Percentiles rank a stretch among this genome's conserved stretches.
These are phyloP conservation scores for Nigrospora oryzae DNA, from an alignment of 2,329 filamentous ascomycete species.

Conservation along the genomic window DNA sequence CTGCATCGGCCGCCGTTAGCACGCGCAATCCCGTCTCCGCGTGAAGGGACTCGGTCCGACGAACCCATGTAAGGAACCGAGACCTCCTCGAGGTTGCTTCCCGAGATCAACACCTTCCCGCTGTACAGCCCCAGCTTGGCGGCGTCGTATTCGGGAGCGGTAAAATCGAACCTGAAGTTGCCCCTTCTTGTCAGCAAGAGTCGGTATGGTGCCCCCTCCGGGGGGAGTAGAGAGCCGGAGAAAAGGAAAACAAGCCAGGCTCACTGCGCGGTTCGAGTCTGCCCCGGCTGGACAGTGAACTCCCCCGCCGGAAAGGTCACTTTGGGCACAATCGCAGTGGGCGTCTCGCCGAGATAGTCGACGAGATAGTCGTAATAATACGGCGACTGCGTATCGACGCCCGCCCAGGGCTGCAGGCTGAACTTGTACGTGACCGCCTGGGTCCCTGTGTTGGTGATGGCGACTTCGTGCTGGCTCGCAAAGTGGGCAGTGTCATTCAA, in stretches of 20 bases:
- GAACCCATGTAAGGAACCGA: constrained; percentile 18
- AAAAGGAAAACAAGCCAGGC: background rate
- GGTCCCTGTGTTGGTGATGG: constrained; percentile 24
- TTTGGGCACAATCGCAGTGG: constrained; percentile 6
- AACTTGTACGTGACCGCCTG: constrained; percentile 22
- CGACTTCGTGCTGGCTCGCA: constrained; percentile 7
- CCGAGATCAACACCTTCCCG: constrained; percentile 18
- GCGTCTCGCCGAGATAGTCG: constrained; percentile 6
- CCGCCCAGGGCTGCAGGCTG: constrained; percentile 17
- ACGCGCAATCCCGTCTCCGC: background rate
- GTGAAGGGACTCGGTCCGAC: background rate
- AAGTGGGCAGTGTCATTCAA: constrained; percentile 34
- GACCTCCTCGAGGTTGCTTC: constrained; percentile 17
- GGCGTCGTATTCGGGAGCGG: constrained; percentile 12
- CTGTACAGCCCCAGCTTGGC: constrained; percentile 19
- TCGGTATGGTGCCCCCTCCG: no score
- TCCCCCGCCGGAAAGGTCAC: constrained; percentile 7
- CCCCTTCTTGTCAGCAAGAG: no score
- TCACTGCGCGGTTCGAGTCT: constrained; percentile 11
- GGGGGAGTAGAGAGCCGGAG: no score
- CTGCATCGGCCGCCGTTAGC: background rate
- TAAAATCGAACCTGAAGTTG: constrained; percentile 15
- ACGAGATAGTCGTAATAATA: constrained; percentile 7
- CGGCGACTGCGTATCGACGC: constrained; percentile 18
- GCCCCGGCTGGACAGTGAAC: constrained; percentile 11